phyloP scores from a whole-genome alignment of 2,329 filamentous ascomycete genomes.

The Tolypocladium tropicale region DNA sequence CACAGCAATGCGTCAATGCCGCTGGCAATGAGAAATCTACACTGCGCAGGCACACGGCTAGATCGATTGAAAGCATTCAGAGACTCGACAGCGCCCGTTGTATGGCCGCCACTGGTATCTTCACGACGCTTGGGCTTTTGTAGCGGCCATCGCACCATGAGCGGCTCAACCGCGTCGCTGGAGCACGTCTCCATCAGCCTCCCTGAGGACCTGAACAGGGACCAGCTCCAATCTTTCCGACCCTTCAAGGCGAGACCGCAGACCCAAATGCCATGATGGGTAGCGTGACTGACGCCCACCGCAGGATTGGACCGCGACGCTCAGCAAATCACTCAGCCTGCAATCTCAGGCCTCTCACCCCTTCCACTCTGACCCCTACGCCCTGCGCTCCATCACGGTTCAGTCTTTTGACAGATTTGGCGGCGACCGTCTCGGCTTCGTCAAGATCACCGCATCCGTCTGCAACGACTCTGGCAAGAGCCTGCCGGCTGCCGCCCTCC shows the following conservation, averaged over 20 bases:
- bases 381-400: conserved; percentile 37
- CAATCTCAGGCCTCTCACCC: conserved; percentile 35
- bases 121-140: neutral
- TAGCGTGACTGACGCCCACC: neutral
- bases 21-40: neutral
- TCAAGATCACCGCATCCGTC: conserved; percentile 42
- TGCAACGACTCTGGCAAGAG: conserved; percentile 35
- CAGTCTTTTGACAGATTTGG: conserved; percentile 46
- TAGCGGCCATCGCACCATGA: neutral
- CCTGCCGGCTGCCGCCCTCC: conserved; percentile 44
- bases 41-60: neutral
- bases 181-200: conserved; percentile 27
- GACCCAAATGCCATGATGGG: neutral
- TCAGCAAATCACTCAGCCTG: conserved; percentile 34
- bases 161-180: neutral
- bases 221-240: conserved; percentile 31
- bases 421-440: conserved; percentile 37
- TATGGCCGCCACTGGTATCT: too few relatives aligned
- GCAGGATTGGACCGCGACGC: conserved; percentile 38
- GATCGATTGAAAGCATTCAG: neutral
- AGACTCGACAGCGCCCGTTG: neutral
- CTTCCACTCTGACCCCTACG: conserved; percentile 44
- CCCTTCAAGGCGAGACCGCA: conserved; percentile 32
- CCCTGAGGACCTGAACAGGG: conserved; percentile 27
- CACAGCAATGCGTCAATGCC: too few relatives aligned